Evolutionary conservation across 2,329 filamentous ascomycete genomes (phyloP).

Genomic region (Xylogone sp.): DNA sequence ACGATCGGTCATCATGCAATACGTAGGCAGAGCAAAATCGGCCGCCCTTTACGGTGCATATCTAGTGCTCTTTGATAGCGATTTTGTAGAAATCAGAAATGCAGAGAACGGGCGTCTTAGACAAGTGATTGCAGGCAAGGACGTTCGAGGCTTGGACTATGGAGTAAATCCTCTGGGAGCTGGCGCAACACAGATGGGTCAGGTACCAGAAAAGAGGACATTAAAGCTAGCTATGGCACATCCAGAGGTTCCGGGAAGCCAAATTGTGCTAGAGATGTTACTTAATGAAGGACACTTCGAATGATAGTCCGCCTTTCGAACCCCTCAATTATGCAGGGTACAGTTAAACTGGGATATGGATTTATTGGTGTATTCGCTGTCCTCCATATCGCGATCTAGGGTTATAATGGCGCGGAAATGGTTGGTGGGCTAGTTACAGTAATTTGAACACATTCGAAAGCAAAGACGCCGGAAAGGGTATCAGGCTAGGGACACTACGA

Average conservation of each 20-base stretch:
- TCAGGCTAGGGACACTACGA: no score
- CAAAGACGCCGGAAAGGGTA: no score
- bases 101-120: constrained; percentile 90
- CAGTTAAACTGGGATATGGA: no score
- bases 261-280: constrained; percentile 88
- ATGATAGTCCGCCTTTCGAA: constrained; percentile 12
- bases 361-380: neutral
- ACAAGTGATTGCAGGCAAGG: constrained; percentile 89
- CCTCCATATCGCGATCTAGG: neutral
- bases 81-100: constrained; percentile 96
- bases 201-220: constrained; percentile 56
- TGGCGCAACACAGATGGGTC: constrained; percentile 36
- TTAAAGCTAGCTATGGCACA: constrained; percentile 96
- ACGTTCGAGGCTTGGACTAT: constrained; percentile 88
- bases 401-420: no score
- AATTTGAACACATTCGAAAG: no score
- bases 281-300: constrained; percentile 76
- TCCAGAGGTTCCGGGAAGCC: constrained; percentile 76
- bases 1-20: constrained; percentile 95
- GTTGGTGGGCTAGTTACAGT: no score
- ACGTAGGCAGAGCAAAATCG: constrained; percentile 85
- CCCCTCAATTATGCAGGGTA: no score
- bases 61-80: constrained; percentile 87
- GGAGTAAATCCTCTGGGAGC: constrained; percentile 55
- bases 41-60: constrained; percentile 91